Conservation (phyloP, 352 stramenopile species). For the Phytophthora citricola region DNA sequence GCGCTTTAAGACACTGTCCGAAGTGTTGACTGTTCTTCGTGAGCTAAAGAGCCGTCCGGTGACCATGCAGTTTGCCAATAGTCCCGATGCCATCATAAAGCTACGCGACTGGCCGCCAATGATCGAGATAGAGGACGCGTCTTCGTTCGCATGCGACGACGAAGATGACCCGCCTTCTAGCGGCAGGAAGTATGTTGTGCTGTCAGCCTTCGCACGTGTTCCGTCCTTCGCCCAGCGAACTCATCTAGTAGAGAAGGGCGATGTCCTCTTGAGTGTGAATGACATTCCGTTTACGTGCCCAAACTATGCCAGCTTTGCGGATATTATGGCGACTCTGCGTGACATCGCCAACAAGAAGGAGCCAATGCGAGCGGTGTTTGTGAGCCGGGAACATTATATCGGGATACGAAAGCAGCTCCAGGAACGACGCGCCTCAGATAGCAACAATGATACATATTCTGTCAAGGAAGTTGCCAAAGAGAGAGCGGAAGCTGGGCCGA, state of each 20-base stretch:
- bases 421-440: constrained; percentile 9
- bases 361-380: constrained; percentile 63
- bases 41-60: constrained; percentile 66
- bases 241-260: constrained; percentile 62
- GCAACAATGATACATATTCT: constrained; percentile 15
- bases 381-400: constrained; percentile 63
- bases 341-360: constrained; percentile 56
- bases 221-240: constrained; percentile 80
- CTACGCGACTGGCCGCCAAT: constrained; percentile 85
- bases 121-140: constrained; percentile 72
- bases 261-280: constrained; percentile 76
- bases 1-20: constrained; percentile 64
- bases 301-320: constrained; percentile 51
- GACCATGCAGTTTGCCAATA: constrained; percentile 78
- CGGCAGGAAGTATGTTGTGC: constrained; percentile 66
- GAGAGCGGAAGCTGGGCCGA: not conserved
- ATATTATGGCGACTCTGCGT: constrained; percentile 69
- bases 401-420: constrained; percentile 39
- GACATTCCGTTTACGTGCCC: constrained; percentile 56
- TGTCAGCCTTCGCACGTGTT: constrained; percentile 72
- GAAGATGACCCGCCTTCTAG: constrained; percentile 52
- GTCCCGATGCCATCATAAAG: constrained; percentile 79
- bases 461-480: not conserved
- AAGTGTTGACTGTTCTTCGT: constrained; percentile 66
- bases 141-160: constrained; percentile 55